These are phyloP conservation scores for Triticum timopheevii DNA, from an alignment of 176 grass and related monocot species.

Conservation along the genomic window DNA sequence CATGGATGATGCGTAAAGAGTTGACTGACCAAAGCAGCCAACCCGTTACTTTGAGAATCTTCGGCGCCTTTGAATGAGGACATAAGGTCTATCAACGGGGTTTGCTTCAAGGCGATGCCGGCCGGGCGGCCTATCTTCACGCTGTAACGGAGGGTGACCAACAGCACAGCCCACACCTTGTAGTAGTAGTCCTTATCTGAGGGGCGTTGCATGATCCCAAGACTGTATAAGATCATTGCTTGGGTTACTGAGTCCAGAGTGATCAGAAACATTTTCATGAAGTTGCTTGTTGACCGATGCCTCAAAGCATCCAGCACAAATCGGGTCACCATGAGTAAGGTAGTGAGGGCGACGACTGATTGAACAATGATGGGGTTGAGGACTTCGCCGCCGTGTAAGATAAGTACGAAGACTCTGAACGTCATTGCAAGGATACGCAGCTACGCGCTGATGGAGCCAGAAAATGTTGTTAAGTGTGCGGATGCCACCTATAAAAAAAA, in stretches of 20 bases:
- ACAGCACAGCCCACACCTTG: neutral
- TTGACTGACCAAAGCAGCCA: constrained; percentile 19
- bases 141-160: neutral
- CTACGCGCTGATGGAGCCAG: no score
- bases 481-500: no score
- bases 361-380: no score
- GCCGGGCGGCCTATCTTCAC: neutral
- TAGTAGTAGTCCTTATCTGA: neutral
- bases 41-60: neutral
- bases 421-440: no score
- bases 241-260: neutral
- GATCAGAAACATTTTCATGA: no score
- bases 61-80: no score
- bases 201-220: neutral
- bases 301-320: no score
- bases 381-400: rapidly evolving
- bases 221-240: neutral
- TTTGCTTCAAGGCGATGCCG: neutral
- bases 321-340: no score
- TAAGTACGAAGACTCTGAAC: no score
- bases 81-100: neutral
- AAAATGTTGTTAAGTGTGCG: no score
- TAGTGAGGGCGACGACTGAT: no score
- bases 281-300: no score
- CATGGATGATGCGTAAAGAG: constrained; percentile 7